Evolutionary conservation across 169 alveolate species (phyloP).

Genomic region (Eimeria falciformis): DNA sequence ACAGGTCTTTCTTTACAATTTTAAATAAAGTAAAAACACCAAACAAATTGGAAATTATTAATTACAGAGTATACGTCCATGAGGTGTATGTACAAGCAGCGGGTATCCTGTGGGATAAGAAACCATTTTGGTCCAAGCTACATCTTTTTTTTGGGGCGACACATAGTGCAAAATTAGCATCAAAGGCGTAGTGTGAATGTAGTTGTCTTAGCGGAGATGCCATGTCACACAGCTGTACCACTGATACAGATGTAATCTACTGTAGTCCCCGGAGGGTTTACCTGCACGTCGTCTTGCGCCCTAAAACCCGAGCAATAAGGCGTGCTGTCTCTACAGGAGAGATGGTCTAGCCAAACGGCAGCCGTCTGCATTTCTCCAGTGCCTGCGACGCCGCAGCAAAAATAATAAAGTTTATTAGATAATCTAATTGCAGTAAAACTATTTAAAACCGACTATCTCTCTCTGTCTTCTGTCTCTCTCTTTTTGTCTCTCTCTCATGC

Average conservation of each 20-base stretch:
- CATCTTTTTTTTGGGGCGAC: background rate
- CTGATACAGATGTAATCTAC: too few relatives aligned
- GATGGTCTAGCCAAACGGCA: slow-evolving; percentile 56
- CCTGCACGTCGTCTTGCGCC: slow-evolving; percentile 19
- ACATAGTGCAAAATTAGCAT: too few relatives aligned
- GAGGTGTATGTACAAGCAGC: too few relatives aligned
- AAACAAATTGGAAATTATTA: too few relatives aligned
- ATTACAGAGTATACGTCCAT: too few relatives aligned
- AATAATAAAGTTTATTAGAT: background rate
- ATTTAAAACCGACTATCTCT: background rate
- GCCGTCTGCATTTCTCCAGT: slow-evolving; percentile 27
- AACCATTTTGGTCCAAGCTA: background rate
- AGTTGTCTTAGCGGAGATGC: background rate
- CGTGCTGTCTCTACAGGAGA: slow-evolving; percentile 15
- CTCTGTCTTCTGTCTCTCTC: background rate
- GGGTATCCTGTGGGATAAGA: slow-evolving; percentile 30
- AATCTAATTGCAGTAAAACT: background rate
- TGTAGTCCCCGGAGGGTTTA: too few relatives aligned
- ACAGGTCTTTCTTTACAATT: too few relatives aligned
- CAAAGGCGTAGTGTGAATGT: background rate
- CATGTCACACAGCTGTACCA: background rate
- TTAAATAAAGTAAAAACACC: too few relatives aligned
- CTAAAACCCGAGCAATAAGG: slow-evolving; percentile 21
- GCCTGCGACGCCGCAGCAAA: background rate
- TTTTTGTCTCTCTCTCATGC: background rate